Conservation (phyloP, 2,329 filamentous ascomycete species). For the Curvularia eragrostidis region DNA sequence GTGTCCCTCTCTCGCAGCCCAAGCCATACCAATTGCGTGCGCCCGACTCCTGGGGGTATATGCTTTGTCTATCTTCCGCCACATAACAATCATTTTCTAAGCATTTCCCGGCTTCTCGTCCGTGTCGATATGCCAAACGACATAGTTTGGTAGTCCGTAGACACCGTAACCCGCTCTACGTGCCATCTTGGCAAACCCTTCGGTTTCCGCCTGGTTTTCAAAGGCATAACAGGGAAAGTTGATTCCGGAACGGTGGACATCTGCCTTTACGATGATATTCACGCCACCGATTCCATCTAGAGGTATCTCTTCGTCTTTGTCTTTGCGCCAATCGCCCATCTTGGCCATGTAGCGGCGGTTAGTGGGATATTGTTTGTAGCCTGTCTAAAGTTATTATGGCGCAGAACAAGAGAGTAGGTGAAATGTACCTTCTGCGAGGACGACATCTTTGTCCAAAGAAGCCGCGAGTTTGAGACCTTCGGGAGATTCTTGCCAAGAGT, state of each 20-base stretch:
- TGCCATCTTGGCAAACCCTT: constrained; percentile 99
- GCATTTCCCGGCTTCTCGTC: constrained; percentile 89
- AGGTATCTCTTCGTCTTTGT: constrained; percentile 90
- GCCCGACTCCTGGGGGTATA: constrained; percentile 19
- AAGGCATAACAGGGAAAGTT: constrained; percentile 98
- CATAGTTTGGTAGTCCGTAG: constrained; percentile 91
- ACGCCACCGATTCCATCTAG: constrained; percentile 97
- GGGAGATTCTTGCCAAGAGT: constrained; percentile 96
- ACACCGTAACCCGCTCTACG: constrained; percentile 94
- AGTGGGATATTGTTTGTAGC: constrained; percentile 92
- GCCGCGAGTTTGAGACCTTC: constrained; percentile 78
- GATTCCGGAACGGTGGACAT: constrained; percentile 95
- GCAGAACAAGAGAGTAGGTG: background rate
- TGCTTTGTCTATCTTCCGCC: background rate
- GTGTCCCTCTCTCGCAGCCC: constrained; percentile 2
- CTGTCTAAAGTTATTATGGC: constrained; percentile 52
- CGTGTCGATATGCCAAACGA: constrained; percentile 98
- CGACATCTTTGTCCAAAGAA: constrained; percentile 76
- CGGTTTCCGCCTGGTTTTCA: constrained; percentile 98
- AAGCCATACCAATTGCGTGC: constrained; percentile 5
- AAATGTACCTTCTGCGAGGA: constrained; percentile 83
- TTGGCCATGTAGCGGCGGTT: constrained; percentile 86
- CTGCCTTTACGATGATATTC: constrained; percentile 96
- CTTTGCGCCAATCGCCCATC: constrained; percentile 90
- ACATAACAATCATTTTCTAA: constrained; percentile 1